Percentiles rank a stretch among this genome's conserved stretches.
Conservation (phyloP, 2,329 filamentous ascomycete species). For the Diaporthe sp. region DNA sequence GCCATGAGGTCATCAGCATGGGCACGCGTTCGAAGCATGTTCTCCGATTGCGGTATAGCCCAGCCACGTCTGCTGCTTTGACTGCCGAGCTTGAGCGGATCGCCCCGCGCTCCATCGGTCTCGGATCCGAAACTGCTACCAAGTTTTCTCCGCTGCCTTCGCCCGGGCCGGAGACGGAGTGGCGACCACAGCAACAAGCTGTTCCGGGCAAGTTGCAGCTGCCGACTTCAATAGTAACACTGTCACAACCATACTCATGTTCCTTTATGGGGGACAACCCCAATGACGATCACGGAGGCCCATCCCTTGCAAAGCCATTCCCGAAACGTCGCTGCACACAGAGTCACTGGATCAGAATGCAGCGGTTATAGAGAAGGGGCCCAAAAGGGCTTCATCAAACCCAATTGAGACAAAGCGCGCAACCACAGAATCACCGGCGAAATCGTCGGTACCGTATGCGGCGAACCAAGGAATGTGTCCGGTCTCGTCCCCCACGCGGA, state of each 20-base stretch:
- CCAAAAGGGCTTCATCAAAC: neutral
- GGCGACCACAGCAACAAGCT: neutral
- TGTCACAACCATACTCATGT: neutral
- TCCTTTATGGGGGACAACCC: neutral
- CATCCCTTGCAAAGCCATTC: neutral
- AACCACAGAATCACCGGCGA: neutral
- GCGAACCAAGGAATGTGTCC: neutral
- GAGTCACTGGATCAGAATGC: neutral
- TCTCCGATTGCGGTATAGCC: neutral
- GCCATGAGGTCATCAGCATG: slow-evolving; percentile 8
- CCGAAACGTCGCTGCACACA: neutral
- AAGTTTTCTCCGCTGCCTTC: neutral
- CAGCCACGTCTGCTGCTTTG: neutral
- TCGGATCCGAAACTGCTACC: slow-evolving; percentile 10
- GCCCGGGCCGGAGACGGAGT: neutral
- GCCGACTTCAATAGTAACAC: neutral
- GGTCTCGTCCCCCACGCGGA: slow-evolving; percentile 21
- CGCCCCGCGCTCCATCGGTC: neutral
- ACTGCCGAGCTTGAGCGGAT: neutral
- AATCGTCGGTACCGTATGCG: neutral
- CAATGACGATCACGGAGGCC: neutral
- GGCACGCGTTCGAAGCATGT: slow-evolving; percentile 6
- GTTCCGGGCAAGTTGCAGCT: neutral
- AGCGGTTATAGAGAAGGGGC: neutral
- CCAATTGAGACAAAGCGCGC: slow-evolving; percentile 1